Evolutionary conservation across 495 filamentous ascomycete species (phyloP).

Genomic region (Penicilliopsis zonata): DNA sequence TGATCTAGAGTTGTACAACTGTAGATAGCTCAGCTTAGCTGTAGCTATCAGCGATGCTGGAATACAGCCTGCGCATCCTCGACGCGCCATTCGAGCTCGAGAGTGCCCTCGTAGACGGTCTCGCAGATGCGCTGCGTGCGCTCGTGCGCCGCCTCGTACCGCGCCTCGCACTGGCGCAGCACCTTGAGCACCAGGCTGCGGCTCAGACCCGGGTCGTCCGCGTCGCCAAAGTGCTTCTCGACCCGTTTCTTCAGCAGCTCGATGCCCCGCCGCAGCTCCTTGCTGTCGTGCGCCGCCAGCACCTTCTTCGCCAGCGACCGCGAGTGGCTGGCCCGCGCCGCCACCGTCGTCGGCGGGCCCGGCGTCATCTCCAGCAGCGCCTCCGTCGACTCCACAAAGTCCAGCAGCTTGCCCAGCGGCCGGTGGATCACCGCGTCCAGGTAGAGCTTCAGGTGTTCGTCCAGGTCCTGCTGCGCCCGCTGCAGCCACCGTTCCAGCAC

Average conservation of each 20-base stretch:
- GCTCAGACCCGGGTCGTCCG: conserved; percentile 59
- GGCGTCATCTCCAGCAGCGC: conserved; percentile 42
- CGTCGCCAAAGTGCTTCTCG: conserved; percentile 92
- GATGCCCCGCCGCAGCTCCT: conserved; percentile 74
- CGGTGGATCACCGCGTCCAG: conserved; percentile 77
- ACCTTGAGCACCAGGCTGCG: conserved; percentile 65
- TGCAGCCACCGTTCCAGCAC: conserved; percentile 73
- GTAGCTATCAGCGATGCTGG: no score
- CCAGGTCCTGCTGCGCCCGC: conserved; percentile 63
- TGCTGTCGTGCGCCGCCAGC: conserved; percentile 62
- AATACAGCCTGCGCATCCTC: conserved; percentile 45
- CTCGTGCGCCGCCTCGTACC: conserved; percentile 64
- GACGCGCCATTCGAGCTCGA: conserved; percentile 50
- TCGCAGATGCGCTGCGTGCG: conserved; percentile 50
- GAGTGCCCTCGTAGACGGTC: conserved; percentile 50
- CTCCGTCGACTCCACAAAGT: conserved; percentile 78
- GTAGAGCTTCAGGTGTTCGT: conserved; percentile 82
- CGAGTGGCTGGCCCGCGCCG: conserved; percentile 65
- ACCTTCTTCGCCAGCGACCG: conserved; percentile 75
- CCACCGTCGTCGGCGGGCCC: conserved; percentile 39
- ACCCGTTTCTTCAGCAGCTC: conserved; percentile 79
- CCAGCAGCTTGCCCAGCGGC: conserved; percentile 79
- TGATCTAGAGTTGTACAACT: no score
- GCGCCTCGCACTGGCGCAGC: conserved; percentile 65
- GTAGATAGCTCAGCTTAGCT: no score